Evolutionary conservation across 345 rosid species (phyloP).

Genomic region (Bruguiera gymnorhiza): DNA sequence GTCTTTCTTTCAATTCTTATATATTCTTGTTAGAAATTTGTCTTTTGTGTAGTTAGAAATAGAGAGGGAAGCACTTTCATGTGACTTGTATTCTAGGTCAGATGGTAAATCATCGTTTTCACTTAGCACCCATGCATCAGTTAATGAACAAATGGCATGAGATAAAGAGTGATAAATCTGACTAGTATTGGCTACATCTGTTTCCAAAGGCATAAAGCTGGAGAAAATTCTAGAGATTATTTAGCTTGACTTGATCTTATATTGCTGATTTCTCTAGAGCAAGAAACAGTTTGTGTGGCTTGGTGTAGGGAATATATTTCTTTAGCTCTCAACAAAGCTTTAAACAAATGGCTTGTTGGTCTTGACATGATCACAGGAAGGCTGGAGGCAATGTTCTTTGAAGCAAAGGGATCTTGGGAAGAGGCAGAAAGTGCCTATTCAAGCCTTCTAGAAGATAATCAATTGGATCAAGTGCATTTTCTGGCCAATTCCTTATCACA

Average conservation of each 20-base stretch:
- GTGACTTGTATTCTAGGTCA: too few species aligned
- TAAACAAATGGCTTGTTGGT: conserved; percentile 2
- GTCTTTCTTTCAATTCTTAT: not conserved
- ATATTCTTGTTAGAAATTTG: not conserved
- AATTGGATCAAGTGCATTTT: conserved; percentile 70
- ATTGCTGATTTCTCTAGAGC: too few species aligned
- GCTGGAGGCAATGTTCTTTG: conserved; percentile 79
- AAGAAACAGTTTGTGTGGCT: not conserved
- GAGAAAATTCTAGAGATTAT: too few species aligned
- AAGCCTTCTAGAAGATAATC: conserved; percentile 83
- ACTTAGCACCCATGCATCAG: too few species aligned
- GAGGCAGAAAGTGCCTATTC: conserved; percentile 87
- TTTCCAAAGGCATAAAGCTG: too few species aligned
- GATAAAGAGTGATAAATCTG: too few species aligned
- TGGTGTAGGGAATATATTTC: not conserved
- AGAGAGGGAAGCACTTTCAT: too few species aligned
- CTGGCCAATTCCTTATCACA: conserved; percentile 1
- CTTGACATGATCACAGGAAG: conserved; percentile 47
- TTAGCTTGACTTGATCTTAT: too few species aligned
- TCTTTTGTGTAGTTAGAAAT: not conserved
- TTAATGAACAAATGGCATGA: too few species aligned
- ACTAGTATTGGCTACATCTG: too few species aligned
- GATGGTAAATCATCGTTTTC: too few species aligned
- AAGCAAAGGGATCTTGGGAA: conserved; percentile 87
- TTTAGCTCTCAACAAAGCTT: not conserved